A percentile compares a stretch with the other conserved stretches of the same genome.
These are phyloP conservation scores for Cystobasidium ongulense DNA, from an alignment of 768 basidiomycete genomes.

Conservation along the genomic window DNA sequence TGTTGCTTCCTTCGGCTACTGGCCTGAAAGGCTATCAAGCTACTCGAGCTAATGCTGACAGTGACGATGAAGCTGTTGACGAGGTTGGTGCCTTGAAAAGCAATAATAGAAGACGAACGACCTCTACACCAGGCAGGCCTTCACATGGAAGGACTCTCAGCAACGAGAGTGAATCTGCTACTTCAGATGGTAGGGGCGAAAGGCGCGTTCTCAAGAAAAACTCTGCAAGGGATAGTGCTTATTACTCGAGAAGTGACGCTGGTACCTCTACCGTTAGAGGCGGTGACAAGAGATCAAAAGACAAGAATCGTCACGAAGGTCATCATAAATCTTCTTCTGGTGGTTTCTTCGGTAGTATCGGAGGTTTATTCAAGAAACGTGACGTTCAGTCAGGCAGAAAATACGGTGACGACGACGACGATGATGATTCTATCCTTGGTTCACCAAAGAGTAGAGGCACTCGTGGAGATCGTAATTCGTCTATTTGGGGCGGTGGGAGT, in stretches of 20 bases:
- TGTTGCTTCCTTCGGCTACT: constrained; percentile 11
- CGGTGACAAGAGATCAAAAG: background rate
- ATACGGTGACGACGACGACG: constrained; percentile 12
- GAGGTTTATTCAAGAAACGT: constrained; percentile 23
- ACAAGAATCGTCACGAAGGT: constrained; percentile 7
- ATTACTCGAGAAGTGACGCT: constrained; percentile 19
- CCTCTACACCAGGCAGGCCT: background rate
- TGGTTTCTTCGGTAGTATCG: constrained; percentile 29
- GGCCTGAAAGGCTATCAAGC: background rate
- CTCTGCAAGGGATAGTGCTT: constrained; percentile 17
- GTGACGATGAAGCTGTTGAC: background rate
- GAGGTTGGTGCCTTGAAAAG: background rate
- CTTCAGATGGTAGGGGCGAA: background rate
- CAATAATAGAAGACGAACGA: background rate
- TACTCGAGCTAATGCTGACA: background rate
- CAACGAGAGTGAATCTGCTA: background rate
- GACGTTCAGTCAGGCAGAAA: background rate
- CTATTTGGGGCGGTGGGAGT: background rate
- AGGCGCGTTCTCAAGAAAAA: background rate
- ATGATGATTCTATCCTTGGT: constrained; percentile 3
- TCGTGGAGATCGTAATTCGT: constrained; percentile 16
- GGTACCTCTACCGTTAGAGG: constrained; percentile 9
- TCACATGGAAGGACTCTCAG: background rate
- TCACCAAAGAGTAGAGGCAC: constrained; percentile 30
- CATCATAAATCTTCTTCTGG: constrained; percentile 6